These are phyloP conservation scores for Berkeleyomyces rouxiae DNA, from an alignment of 2,329 filamentous ascomycete species.

Conservation along the genomic window DNA sequence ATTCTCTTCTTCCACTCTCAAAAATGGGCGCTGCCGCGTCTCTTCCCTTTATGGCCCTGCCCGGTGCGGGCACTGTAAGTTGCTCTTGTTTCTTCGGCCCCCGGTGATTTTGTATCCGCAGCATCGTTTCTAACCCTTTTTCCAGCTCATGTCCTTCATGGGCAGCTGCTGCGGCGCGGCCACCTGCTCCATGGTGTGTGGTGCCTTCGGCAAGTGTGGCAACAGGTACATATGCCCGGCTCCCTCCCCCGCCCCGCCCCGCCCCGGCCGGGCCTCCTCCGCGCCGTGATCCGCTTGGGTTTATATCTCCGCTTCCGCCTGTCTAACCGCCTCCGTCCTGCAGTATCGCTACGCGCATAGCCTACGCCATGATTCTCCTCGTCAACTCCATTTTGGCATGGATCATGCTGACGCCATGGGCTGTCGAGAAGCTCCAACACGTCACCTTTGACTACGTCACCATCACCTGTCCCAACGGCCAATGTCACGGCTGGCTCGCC, in stretches of 20 bases:
- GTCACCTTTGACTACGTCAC: constrained; percentile 91
- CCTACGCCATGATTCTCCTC: constrained; percentile 84
- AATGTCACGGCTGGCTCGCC: constrained; percentile 90
- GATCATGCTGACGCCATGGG: constrained; percentile 99
- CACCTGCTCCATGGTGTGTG: constrained; percentile 90
- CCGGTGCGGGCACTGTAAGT: constrained; percentile 71
- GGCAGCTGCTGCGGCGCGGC: constrained; percentile 93
- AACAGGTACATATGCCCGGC: constrained; percentile 49
- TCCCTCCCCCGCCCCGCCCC: background rate
- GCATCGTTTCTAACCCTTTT: background rate
- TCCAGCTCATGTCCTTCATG: constrained; percentile 55
- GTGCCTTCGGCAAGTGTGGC: constrained; percentile 88
- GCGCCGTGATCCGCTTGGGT: background rate
- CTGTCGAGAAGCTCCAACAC: constrained; percentile 85
- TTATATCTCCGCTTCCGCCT: background rate
- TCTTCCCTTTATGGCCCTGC: constrained; percentile 73
- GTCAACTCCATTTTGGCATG: constrained; percentile 94
- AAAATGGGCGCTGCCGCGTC: constrained; percentile 83
- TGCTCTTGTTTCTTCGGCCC: background rate
- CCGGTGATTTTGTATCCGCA: background rate
- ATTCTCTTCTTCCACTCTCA: constrained; percentile 1
- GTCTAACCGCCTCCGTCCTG: constrained; percentile 14
- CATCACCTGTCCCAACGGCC: constrained; percentile 76
- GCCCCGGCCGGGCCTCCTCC: background rate
- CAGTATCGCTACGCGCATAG: constrained; percentile 91